A percentile compares a stretch with the other conserved stretches of the same genome.
Evolutionary conservation across 495 filamentous ascomycete species (phyloP).

Genomic region (Physcia stellaris): DNA sequence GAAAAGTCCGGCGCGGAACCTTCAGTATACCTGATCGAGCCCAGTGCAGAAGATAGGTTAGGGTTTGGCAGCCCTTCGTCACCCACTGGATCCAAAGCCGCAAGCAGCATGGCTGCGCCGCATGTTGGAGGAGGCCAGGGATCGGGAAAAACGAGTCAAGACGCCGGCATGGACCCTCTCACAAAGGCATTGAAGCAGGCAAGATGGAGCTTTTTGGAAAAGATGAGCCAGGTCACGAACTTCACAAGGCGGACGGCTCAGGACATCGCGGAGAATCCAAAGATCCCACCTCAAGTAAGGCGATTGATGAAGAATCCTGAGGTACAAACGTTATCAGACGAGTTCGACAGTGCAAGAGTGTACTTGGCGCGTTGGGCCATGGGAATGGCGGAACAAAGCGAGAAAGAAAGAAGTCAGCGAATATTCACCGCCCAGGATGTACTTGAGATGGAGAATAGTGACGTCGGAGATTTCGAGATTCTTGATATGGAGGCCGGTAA

Average conservation of each 20-base stretch:
- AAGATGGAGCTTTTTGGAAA: constrained; percentile 88
- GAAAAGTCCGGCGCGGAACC: constrained; percentile 73
- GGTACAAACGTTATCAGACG: constrained; percentile 86
- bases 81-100: constrained; percentile 26
- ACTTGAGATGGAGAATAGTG: constrained; percentile 83
- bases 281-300: constrained; percentile 73
- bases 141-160: constrained; percentile 27
- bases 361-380: constrained; percentile 96
- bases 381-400: constrained; percentile 94
- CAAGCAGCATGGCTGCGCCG: constrained; percentile 23
- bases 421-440: constrained; percentile 92
- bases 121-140: constrained; percentile 19
- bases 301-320: constrained; percentile 82
- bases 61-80: constrained; percentile 52
- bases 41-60: constrained; percentile 64
- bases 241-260: constrained; percentile 87
- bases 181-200: constrained; percentile 93
- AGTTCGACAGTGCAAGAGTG: constrained; percentile 89
- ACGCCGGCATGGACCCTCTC: constrained; percentile 88
- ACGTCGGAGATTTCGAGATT: constrained; percentile 90
- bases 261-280: constrained; percentile 78
- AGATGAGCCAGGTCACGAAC: constrained; percentile 89
- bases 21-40: constrained; percentile 83
- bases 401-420: constrained; percentile 64
- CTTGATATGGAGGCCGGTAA: constrained; percentile 66